Evolutionary conservation across 2,329 filamentous ascomycete species (phyloP), one percentile per base, ranked within the genome.

Genomic region (Coniella lustricola): DNA sequence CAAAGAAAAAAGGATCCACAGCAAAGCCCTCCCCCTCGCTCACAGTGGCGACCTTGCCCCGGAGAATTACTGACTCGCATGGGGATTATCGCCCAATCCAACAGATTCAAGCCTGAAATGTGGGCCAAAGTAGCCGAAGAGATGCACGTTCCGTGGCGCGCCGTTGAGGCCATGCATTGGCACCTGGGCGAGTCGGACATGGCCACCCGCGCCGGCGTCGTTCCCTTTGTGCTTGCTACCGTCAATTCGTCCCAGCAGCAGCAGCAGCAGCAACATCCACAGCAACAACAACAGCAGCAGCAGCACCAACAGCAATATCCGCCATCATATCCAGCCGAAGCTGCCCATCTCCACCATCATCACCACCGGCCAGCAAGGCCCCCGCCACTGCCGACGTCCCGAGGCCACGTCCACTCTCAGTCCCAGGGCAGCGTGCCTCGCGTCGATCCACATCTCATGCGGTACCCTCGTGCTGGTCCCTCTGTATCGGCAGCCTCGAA

Each of bases 161-260:
- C 93, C 16, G 91, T 88, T 41, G 91, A 98, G 68, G 90, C 89
- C 4, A 96, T 96, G 90, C 93, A 97, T 68, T 98, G 93, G 91
- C 87, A 95, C 62, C 75, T 98, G 48, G 91, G 91, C 54, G 89
- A 95, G 64, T 75, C 83, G 58, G 93, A 97, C 59, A 97, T 98
- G 89, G 90, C 90, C 41, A 81, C 86, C 53, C 84, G 91, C 50
- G 91, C 91, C 36, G 93, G 93, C 38, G 89, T 93, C 33, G 84
- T 87, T 7, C 89, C 91, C 1, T 96, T 96, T 67, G 81, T 83
- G 3, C 71, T 88, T 25, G 81, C 82, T 13, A 75, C 71, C 44
- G 71, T 76, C 54, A 74, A 77, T 53, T 57, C 56, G 38, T 42
- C 35, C 33, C 46, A 45, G 20, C 51, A 51, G 16, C 36, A 75